phyloP scores from a whole-genome alignment of 1,284 basidiomycete genomes.

The Acaromyces ingoldii region DNA sequence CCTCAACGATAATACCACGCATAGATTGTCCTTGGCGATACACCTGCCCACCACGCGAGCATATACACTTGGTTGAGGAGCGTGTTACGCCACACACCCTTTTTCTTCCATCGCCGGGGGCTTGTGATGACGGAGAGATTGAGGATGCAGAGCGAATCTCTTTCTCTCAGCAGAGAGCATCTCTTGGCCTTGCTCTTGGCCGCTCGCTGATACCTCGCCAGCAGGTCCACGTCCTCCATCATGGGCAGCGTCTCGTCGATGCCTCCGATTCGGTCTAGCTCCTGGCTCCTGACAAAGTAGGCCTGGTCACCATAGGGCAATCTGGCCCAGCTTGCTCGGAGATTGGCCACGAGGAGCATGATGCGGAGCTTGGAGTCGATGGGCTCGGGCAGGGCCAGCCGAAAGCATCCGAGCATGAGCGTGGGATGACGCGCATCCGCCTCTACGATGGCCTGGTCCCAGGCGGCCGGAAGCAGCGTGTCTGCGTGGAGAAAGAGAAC shows the following conservation, averaged over 20 bases:
- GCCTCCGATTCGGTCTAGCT: background rate
- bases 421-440: background rate
- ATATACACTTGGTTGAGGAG: slow-evolving; percentile 1
- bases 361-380: background rate
- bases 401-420: background rate
- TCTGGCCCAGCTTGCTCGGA: background rate
- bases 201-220: background rate
- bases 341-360: background rate
- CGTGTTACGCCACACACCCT: slow-evolving; percentile 2
- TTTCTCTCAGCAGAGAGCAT: too few species aligned
- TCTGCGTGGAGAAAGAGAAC: background rate
- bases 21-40: background rate
- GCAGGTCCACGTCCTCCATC: background rate
- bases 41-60: background rate
- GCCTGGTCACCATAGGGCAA: background rate
- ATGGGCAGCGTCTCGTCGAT: background rate
- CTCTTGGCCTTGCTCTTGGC: too few species aligned
- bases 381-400: background rate
- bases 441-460: background rate
- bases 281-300: background rate
- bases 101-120: background rate
- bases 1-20: slow-evolving; percentile 2
- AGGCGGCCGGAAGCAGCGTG: background rate
- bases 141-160: background rate
- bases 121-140: background rate